Conservation (phyloP, 768 basidiomycete species). For the Hygrocybe punicea region DNA sequence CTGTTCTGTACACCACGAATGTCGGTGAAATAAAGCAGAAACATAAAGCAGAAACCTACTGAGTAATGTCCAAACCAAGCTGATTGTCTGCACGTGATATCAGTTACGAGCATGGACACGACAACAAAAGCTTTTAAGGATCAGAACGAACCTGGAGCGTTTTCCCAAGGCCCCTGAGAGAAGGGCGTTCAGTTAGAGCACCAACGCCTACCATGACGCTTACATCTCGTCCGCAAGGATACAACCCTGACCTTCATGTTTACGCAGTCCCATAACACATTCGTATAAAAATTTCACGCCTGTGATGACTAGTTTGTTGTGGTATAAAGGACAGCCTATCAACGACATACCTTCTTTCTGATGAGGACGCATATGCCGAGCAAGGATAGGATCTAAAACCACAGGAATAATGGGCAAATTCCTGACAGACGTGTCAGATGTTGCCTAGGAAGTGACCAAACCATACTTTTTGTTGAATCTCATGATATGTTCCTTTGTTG, state of each 20-base stretch:
- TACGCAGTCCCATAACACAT: constrained; percentile 90
- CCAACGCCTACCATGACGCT: constrained; percentile 4
- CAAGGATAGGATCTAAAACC: constrained; percentile 85
- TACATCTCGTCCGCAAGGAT: constrained; percentile 98
- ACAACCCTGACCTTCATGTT: constrained; percentile 88
- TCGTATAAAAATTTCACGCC: constrained; percentile 91
- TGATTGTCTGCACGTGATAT: constrained; percentile 61
- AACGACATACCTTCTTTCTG: constrained; percentile 71
- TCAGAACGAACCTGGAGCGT: constrained; percentile 61
- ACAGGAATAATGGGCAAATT: constrained; percentile 67
- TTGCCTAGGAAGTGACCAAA: constrained; percentile 1
- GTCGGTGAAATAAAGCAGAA: background rate
- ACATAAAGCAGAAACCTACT: constrained; percentile 47
- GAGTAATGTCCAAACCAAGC: constrained; percentile 88
- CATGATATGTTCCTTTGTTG: constrained; percentile 61
- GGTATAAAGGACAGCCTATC: background rate
- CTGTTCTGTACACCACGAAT: constrained; percentile 54
- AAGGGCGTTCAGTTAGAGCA: constrained; percentile 1
- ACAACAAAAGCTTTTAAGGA: background rate
- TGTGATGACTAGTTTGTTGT: constrained; percentile 20
- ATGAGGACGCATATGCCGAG: constrained; percentile 75
- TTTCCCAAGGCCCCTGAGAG: constrained; percentile 88
- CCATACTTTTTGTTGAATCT: constrained; percentile 68
- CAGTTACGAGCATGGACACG: background rate
- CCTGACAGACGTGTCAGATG: constrained; percentile 36